phyloP scores from a whole-genome alignment of 2,329 filamentous ascomycete species.

The Juglanconis oblonga region DNA sequence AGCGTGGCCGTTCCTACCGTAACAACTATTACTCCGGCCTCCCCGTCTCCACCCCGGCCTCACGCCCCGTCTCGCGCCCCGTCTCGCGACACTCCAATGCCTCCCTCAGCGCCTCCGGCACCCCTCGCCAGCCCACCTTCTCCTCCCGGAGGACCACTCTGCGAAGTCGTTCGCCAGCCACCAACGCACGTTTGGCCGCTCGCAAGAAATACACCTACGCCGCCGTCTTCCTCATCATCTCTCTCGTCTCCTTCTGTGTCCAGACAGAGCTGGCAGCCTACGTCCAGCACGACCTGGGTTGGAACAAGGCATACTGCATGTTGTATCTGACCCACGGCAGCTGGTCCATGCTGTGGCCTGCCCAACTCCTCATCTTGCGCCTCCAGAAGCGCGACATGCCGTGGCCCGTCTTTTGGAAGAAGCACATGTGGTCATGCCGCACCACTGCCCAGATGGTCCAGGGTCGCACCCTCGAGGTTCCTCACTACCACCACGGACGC shows the following conservation, averaged over 20 bases:
- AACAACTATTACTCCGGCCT: slow-evolving; percentile 12
- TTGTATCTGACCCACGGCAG: slow-evolving; percentile 96
- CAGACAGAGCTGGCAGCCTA: slow-evolving; percentile 96
- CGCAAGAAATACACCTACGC: slow-evolving; percentile 85
- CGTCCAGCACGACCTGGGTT: slow-evolving; percentile 86
- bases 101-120: slow-evolving; percentile 26
- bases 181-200: slow-evolving; percentile 61
- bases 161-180: slow-evolving; percentile 73
- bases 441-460: slow-evolving; percentile 78
- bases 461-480: slow-evolving; percentile 68
- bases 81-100: slow-evolving; percentile 9
- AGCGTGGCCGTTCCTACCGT: slow-evolving; percentile 14
- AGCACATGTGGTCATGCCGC: slow-evolving; percentile 48
- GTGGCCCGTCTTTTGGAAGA: slow-evolving; percentile 82
- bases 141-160: slow-evolving; percentile 63
- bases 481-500: slow-evolving; percentile 37
- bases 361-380: slow-evolving; percentile 76
- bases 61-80: slow-evolving; percentile 14
- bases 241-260: slow-evolving; percentile 82
- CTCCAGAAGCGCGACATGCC: slow-evolving; percentile 74
- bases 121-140: slow-evolving; percentile 35
- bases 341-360: slow-evolving; percentile 86
- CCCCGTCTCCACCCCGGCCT: neutral
- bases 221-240: slow-evolving; percentile 76
- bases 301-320: slow-evolving; percentile 99